phyloP scores from a whole-genome alignment of 2,329 filamentous ascomycete genomes.

The Cladosporium sp. region DNA sequence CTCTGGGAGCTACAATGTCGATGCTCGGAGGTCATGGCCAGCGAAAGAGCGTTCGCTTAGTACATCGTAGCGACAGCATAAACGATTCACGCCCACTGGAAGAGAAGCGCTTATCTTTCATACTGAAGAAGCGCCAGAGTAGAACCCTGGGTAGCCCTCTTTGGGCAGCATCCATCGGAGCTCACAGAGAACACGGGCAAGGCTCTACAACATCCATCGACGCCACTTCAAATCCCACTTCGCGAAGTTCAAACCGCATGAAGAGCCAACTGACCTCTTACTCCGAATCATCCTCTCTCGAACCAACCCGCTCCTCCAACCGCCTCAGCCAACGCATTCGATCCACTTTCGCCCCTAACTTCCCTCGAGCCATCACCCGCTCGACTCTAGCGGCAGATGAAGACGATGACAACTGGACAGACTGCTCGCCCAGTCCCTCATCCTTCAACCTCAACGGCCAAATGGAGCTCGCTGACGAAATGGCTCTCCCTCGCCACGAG shows the following conservation, averaged over 20 bases:
- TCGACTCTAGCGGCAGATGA: slow-evolving; percentile 1
- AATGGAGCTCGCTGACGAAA: slow-evolving; percentile 17
- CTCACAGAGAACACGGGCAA: neutral
- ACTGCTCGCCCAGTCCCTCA: neutral
- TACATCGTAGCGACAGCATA: slow-evolving; percentile 33
- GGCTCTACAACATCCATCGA: neutral
- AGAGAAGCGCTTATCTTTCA: slow-evolving; percentile 35
- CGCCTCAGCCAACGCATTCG: slow-evolving; percentile 25
- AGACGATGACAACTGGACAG: slow-evolving; percentile 19
- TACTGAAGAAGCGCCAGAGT: slow-evolving; percentile 36
- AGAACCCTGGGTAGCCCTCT: slow-evolving; percentile 34
- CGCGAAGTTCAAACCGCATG: slow-evolving; percentile 1
- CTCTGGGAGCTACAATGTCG: neutral
- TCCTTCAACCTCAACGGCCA: neutral
- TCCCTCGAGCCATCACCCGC: slow-evolving; percentile 22
- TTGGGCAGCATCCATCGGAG: slow-evolving; percentile 29
- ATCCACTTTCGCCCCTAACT: slow-evolving; percentile 26
- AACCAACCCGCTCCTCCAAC: slow-evolving; percentile 22
- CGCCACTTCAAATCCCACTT: neutral
- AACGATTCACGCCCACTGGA: slow-evolving; percentile 35
- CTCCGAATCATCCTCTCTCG: slow-evolving; percentile 29
- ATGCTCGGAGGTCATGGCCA: slow-evolving; percentile 24
- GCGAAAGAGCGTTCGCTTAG: slow-evolving; percentile 37
- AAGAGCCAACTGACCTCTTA: slow-evolving; percentile 20
- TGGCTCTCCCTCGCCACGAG: slow-evolving; percentile 27